Evolutionary conservation across 805 yeast species (phyloP).

Genomic region (Candida coquimbonensis): DNA sequence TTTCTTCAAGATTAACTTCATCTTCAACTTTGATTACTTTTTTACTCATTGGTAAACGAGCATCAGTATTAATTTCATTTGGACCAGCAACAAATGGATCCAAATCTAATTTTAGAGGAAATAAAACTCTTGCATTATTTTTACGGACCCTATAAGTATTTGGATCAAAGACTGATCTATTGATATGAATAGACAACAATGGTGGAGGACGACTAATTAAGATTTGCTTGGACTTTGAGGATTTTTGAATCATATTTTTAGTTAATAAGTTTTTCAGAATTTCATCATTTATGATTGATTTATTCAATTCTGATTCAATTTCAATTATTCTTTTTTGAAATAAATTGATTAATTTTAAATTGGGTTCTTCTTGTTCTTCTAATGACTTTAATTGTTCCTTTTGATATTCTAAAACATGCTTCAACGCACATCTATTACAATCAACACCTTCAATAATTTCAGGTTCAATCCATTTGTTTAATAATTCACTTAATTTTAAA

Average conservation of each 20-base stretch:
- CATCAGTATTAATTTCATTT: conserved; percentile 69
- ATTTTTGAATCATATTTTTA: conserved; percentile 64
- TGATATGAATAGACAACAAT: conserved; percentile 76
- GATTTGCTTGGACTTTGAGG: conserved; percentile 79
- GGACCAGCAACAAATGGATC: conserved; percentile 64
- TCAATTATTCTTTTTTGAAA: conserved; percentile 40
- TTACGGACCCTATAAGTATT: conserved; percentile 76
- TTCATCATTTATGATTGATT: conserved; percentile 73
- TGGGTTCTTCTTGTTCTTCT: conserved; percentile 15
- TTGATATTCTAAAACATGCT: conserved; percentile 49
- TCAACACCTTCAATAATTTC: conserved; percentile 91
- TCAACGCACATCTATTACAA: conserved; percentile 86
- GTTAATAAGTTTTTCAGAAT: conserved; percentile 68
- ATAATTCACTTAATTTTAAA: conserved; percentile 42
- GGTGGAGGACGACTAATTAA: conserved; percentile 78
- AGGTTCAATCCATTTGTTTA: conserved; percentile 64
- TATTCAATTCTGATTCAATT: conserved; percentile 46
- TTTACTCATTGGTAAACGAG: conserved; percentile 62
- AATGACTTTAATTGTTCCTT: conserved; percentile 28
- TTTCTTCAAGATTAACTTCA: conserved; percentile 5
- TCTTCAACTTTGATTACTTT: conserved; percentile 24
- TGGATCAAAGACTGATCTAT: conserved; percentile 90
- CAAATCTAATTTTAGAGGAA: conserved; percentile 64
- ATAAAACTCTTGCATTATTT: conserved; percentile 74
- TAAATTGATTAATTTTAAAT: conserved; percentile 26